Conservation (phyloP, 805 yeast species). For the Candida khao-thaluensis region DNA sequence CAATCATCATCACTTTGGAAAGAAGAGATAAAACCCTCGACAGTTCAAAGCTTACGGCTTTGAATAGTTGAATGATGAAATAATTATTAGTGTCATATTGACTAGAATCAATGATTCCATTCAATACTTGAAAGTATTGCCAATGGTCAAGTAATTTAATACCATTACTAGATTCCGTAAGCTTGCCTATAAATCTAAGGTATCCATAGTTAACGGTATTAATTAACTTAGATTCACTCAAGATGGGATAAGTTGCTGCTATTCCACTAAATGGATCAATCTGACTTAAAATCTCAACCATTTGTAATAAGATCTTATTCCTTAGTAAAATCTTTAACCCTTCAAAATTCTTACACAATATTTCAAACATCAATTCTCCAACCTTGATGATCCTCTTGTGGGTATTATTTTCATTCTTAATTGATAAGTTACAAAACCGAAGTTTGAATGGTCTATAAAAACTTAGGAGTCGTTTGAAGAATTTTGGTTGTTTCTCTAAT, state of each 20-base stretch:
- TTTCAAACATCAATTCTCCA: slow-evolving; percentile 73
- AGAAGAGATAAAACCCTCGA: slow-evolving; percentile 36
- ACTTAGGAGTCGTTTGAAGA: slow-evolving; percentile 77
- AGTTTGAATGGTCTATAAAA: slow-evolving; percentile 91
- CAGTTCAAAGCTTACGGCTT: slow-evolving; percentile 51
- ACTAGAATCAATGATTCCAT: slow-evolving; percentile 60
- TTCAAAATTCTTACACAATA: slow-evolving; percentile 57
- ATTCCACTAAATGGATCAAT: slow-evolving; percentile 79
- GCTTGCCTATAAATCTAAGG: slow-evolving; percentile 71
- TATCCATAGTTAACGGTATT: slow-evolving; percentile 74
- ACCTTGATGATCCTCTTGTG: slow-evolving; percentile 61
- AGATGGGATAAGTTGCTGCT: slow-evolving; percentile 68
- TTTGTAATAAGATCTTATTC: slow-evolving; percentile 80
- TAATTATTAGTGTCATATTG: slow-evolving; percentile 42
- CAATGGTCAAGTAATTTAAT: slow-evolving; percentile 69
- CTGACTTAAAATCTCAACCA: slow-evolving; percentile 87
- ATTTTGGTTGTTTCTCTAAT: slow-evolving; percentile 70
- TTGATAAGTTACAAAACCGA: slow-evolving; percentile 51
- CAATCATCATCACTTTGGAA: slow-evolving; percentile 62
- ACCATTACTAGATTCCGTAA: slow-evolving; percentile 63
- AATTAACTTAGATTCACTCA: slow-evolving; percentile 58
- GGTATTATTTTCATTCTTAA: slow-evolving; percentile 36
- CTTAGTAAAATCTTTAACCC: slow-evolving; percentile 67
- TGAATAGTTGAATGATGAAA: slow-evolving; percentile 55
- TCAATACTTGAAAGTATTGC: slow-evolving; percentile 80